A percentile compares a stretch with the other conserved stretches of the same genome.
Evolutionary conservation across 2,329 filamentous ascomycete species (phyloP).

Genomic region (Claviceps capensis): DNA sequence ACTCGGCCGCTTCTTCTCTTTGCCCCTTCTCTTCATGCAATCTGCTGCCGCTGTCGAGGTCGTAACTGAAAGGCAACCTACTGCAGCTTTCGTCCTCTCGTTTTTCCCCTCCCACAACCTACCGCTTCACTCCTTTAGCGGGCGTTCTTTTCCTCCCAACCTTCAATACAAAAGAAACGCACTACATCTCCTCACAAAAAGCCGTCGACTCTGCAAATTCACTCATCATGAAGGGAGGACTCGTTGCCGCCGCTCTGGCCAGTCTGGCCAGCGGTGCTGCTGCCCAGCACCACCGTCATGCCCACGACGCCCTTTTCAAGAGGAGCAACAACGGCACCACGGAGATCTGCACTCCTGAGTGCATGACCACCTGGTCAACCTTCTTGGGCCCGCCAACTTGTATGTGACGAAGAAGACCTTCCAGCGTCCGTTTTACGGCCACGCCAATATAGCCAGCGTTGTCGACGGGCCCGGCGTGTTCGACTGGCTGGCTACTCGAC

Average conservation of each 20-base stretch:
- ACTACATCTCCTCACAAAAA: neutral
- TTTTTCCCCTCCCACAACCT: constrained; percentile 28
- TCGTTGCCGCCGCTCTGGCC: constrained; percentile 52
- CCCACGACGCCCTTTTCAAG: constrained; percentile 46
- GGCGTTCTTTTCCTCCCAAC: constrained; percentile 49
- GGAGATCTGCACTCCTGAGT: constrained; percentile 44
- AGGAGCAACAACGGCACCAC: constrained; percentile 29
- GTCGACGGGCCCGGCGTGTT: no score
- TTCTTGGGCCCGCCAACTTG: constrained; percentile 52
- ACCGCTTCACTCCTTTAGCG: constrained; percentile 86
- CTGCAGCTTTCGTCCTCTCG: constrained; percentile 35
- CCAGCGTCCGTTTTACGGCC: no score
- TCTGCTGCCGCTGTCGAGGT: constrained; percentile 31
- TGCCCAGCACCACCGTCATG: constrained; percentile 48
- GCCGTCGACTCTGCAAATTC: constrained; percentile 11
- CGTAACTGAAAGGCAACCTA: constrained; percentile 30
- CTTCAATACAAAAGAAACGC: neutral
- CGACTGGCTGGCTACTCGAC: no score
- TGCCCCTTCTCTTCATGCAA: constrained; percentile 25
- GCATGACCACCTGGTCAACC: constrained; percentile 63
- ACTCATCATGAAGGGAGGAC: constrained; percentile 59
- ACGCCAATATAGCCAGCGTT: no score
- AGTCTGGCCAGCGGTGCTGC: constrained; percentile 42
- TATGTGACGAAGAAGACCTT: constrained; percentile 25
- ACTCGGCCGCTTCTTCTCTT: constrained; percentile 13